Base-by-base conservation (phyloP, 257 asterid species). In the Nicotiana benthamiana region DNA sequence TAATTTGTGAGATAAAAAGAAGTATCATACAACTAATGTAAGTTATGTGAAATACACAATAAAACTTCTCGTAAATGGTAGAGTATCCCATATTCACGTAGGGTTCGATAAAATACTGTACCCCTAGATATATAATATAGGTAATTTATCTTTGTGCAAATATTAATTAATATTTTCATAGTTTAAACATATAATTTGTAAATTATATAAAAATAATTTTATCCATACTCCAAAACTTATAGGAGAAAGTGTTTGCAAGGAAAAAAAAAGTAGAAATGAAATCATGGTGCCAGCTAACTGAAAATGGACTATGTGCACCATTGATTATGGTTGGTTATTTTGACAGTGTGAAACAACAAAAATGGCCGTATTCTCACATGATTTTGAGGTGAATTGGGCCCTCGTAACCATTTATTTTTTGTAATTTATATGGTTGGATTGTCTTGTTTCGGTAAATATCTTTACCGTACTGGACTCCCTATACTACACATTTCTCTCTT, bases 201-300 rank as follows among this genome's bases (percentile, higher is more conserved):
- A 4, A 0, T 5, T 0, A 5, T 34, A 5, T 5, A 8, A 5
- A 34, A 6, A 5, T 6, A 34, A 5, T 4, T 40, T 40, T 8
- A 40, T 8, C 3, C 11, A 7, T 40, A 11, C 11, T 40, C 10
- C 11, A 6, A 36, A 36, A 36, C 9, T 6, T 0, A 0, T 0
- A 0, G 17, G 17, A 51, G 18, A 51, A 51, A 51, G 6, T 51
- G 56, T 51, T 0, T 51, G 18, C 15, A 68, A 40, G 18, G 34
- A 1, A 22, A 15, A 7, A 72, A 46, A 68, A 20, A 22, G 24
- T 72, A 46, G 61, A 74, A 74, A 74, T 48, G 24, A 74, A 40
- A 74, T 74, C 26, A 74, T 74, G 78, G 12, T 48, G 61, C 61
- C 79, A 74, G 79, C 79, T 74, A 43, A 74, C 9, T 48, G 20